Conservation (phyloP, 1,284 basidiomycete species). For the Puccinia coronata region DNA sequence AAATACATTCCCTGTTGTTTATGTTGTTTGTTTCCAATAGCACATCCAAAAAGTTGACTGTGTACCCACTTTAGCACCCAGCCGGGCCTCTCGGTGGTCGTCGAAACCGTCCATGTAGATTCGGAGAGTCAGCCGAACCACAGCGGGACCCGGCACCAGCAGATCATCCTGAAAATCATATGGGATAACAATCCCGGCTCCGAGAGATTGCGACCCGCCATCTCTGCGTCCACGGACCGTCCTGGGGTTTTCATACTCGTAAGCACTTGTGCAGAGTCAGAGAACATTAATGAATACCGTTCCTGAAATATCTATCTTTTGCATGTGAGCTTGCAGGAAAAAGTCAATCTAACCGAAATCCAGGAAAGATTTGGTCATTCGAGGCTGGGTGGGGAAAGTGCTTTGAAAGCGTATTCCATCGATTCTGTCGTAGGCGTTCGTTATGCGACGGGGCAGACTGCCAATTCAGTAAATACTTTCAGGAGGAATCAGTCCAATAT, state of each 20-base stretch:
- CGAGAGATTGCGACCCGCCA: neutral
- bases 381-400: conserved; percentile 22
- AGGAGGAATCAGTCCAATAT: neutral
- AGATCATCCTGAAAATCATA: conserved; percentile 23
- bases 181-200: conserved; percentile 31
- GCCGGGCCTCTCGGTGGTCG: conserved; percentile 15
- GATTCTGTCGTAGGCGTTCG: conserved; percentile 35
- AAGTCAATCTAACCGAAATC: conserved; percentile 37
- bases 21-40: too few relatives aligned
- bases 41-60: too few relatives aligned
- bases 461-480: conserved; percentile 4
- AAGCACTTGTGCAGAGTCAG: neutral
- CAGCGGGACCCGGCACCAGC: neutral
- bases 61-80: conserved; percentile 10
- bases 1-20: neutral
- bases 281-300: too few relatives aligned
- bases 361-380: conserved; percentile 20
- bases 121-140: neutral
- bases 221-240: neutral
- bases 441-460: conserved; percentile 23
- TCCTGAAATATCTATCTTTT: too few relatives aligned
- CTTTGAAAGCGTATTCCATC: conserved; percentile 39
- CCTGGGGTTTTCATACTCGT: conserved; percentile 24
- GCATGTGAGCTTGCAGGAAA: conserved; percentile 2
- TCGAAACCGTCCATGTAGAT: conserved; percentile 21